These are phyloP conservation scores for Hibiscus mutabilis DNA, from an alignment of 345 rosid species.

Conservation along the genomic window DNA sequence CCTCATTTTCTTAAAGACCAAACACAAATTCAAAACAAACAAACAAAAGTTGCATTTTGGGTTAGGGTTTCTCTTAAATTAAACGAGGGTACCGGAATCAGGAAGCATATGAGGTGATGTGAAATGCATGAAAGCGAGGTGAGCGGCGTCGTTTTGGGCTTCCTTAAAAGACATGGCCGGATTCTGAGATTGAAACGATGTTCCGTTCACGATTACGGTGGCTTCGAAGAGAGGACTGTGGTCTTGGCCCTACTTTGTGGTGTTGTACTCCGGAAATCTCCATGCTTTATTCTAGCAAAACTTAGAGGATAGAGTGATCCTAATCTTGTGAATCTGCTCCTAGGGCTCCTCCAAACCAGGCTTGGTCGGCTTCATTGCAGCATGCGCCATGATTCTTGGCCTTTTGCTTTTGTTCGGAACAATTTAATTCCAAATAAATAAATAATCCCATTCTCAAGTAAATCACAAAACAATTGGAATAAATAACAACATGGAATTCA, in stretches of 20 bases:
- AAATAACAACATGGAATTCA: neutral
- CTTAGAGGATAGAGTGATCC: constrained; percentile 70
- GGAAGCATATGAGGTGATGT: neutral
- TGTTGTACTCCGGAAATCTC: constrained; percentile 23
- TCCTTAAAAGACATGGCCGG: constrained; percentile 22
- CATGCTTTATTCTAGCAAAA: constrained; percentile 26
- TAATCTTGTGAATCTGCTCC: constrained; percentile 65
- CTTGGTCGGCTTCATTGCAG: constrained; percentile 41
- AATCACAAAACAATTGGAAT: neutral
- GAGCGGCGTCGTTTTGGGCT: constrained; percentile 42
- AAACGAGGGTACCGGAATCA: neutral
- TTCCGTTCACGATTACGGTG: constrained; percentile 28
- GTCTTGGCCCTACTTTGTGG: constrained; percentile 22
- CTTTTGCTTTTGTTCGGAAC: neutral
- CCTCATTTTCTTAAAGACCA: neutral
- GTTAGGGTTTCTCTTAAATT: neutral
- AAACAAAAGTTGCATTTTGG: neutral
- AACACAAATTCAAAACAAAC: neutral
- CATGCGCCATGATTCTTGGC: constrained; percentile 31
- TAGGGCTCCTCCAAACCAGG: constrained; percentile 58
- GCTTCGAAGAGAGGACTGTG: constrained; percentile 32
- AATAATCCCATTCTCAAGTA: neutral
- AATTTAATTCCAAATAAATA: neutral
- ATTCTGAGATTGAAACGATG: constrained; percentile 13
- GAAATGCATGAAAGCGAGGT: constrained; percentile 25